Evolutionary conservation across 2,329 filamentous ascomycete species (phyloP).

Genomic region (Capronia americana): DNA sequence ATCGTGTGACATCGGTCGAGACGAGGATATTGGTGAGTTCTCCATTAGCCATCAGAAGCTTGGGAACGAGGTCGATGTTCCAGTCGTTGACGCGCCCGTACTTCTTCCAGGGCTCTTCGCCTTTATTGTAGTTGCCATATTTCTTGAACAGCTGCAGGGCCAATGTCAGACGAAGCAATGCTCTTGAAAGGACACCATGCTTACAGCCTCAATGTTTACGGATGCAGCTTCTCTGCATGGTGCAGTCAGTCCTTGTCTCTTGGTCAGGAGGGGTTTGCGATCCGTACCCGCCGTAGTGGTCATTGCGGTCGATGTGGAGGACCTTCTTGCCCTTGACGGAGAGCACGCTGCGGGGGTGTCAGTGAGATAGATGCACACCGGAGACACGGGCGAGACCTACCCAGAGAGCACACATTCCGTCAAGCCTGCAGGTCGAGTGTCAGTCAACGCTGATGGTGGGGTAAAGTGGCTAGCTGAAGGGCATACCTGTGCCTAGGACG

Average conservation of each 20-base stretch:
- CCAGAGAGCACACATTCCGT: constrained; percentile 99
- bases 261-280: constrained; percentile 8
- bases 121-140: constrained; percentile 79
- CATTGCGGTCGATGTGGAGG: constrained; percentile 96
- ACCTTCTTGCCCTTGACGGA: constrained; percentile 99
- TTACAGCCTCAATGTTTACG: constrained; percentile 91
- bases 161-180: constrained; percentile 22
- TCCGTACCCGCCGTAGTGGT: constrained; percentile 93
- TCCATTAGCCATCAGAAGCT: constrained; percentile 97
- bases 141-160: constrained; percentile 87
- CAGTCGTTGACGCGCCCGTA: constrained; percentile 97
- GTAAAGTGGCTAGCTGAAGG: constrained; percentile 45
- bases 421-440: constrained; percentile 67
- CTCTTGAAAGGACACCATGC: constrained; percentile 38
- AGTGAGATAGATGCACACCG: not conserved
- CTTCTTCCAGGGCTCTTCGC: constrained; percentile 95
- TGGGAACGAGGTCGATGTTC: constrained; percentile 98
- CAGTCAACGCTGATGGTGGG: constrained; percentile 42
- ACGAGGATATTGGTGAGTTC: constrained; percentile 98
- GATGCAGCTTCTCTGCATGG: constrained; percentile 82
- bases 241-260: constrained; percentile 19
- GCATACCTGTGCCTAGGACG: constrained; percentile 91
- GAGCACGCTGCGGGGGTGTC: constrained; percentile 69
- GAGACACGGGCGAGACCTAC: constrained; percentile 59
- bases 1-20: constrained; percentile 87